Evolutionary conservation across 768 basidiomycete genomes (phyloP), one percentile per base, ranked within the genome.

Genomic region (Leccinellum rugosiceps): DNA sequence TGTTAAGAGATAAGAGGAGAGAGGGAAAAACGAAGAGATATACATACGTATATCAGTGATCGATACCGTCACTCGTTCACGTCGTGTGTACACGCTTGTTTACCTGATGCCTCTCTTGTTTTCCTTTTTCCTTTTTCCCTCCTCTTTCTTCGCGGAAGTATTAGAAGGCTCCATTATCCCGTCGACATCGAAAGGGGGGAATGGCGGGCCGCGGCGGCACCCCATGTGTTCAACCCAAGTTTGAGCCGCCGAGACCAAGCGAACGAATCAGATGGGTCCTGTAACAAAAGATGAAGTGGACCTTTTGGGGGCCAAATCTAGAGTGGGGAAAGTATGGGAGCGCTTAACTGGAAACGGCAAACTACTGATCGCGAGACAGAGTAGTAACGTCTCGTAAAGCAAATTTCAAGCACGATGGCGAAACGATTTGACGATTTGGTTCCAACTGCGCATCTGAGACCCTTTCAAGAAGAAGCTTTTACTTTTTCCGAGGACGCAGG

Each of bases 41-140:
- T n/a, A 19, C 41, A 19, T 43, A 43, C 52, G 28, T 60, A 28
- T 53, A 59, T 55, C 49, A 38, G 47, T 30, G 61, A 63, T 62
- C 52, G 25, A 30, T 51, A n/a, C 26, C 44, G 11, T 53, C 41
- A 53, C 25, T 46, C 13, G 34, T 32, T 51, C 50, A 58, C 26
- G 56, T 47, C 28, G 50, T 19, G 25, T 23, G 31, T 38, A 17
- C 19, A 41, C 44, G 23, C 23, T 45, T 23, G 21, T 23, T 25
- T 14, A 45, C 23, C 25, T 45, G 44, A 43, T n/a, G 41, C 26
- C n/a, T 25, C 49, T 48, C 25, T 11, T 43, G n/a, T 43, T 11
- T 43, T 13, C n/a, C n/a, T 43, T 17, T 7, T 11, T 41, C n/a
- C 19, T 17, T 7, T 11, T 41, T 43, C 19, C 41, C 19, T 43